Evolutionary conservation across 352 stramenopile species (phyloP).

Genomic region (Sclerospora graminicola): DNA sequence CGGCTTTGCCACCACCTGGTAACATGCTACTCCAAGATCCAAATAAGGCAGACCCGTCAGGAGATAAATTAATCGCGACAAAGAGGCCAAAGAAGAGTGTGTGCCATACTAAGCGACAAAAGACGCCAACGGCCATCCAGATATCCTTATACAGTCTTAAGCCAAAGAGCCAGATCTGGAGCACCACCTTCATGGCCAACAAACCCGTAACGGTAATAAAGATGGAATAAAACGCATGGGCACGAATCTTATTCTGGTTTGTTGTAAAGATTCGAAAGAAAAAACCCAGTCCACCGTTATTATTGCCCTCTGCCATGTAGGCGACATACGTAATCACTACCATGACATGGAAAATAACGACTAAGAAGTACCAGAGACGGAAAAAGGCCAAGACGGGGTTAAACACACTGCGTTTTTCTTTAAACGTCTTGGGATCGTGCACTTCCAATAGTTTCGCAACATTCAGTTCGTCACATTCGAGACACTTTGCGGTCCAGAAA

Average conservation of each 20-base stretch:
- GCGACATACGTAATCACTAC: constrained; percentile 58
- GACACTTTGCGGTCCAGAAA: constrained; percentile 64
- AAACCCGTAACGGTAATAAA: constrained; percentile 51
- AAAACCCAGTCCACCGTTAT: constrained; percentile 34
- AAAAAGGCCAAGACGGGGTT: constrained; percentile 80
- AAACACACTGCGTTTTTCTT: constrained; percentile 79
- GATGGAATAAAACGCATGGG: constrained; percentile 62
- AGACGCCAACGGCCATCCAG: constrained; percentile 51
- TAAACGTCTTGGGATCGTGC: constrained; percentile 77
- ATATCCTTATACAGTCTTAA: constrained; percentile 52
- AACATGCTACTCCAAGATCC: constrained; percentile 31
- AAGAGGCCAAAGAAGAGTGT: constrained; percentile 64
- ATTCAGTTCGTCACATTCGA: constrained; percentile 58
- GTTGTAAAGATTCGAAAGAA: constrained; percentile 55
- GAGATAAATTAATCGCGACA: constrained; percentile 45
- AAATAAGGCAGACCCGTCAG: constrained; percentile 36
- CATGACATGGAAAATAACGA: constrained; percentile 61
- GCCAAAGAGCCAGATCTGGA: constrained; percentile 72
- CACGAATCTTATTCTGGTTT: constrained; percentile 41
- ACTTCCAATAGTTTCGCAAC: constrained; percentile 50
- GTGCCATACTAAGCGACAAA: constrained; percentile 65
- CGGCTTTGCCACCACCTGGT: constrained; percentile 32
- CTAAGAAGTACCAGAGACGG: constrained; percentile 73
- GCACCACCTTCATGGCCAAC: constrained; percentile 47
- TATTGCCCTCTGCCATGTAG: constrained; percentile 51